phyloP scores from a whole-genome alignment of 352 stramenopile species.

The Phytopythium helicoides region DNA sequence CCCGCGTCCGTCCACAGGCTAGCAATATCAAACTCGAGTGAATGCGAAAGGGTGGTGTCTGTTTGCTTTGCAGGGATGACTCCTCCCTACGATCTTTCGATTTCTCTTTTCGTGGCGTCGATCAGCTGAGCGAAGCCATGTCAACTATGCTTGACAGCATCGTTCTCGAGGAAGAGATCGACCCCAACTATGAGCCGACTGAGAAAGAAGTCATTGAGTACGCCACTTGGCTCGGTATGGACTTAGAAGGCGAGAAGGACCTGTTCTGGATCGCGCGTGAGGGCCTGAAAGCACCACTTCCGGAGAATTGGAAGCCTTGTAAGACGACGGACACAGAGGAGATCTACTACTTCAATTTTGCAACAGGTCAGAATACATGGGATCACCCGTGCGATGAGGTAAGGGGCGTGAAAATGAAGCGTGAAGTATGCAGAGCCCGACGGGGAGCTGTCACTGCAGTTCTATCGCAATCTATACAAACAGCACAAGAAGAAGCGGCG shows the following conservation, averaged over 20 bases:
- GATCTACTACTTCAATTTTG: slow-evolving; percentile 97
- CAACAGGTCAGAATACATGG: slow-evolving; percentile 90
- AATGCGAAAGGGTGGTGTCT: background rate
- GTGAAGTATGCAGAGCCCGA: slow-evolving; percentile 1
- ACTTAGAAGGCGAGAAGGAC: no score
- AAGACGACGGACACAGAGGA: slow-evolving; percentile 94
- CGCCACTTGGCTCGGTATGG: no score
- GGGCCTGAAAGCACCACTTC: slow-evolving; percentile 91
- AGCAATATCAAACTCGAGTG: background rate
- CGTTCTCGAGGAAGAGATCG: no score
- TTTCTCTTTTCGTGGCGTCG: no score
- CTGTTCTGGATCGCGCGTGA: slow-evolving; percentile 95
- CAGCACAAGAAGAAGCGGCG: slow-evolving; percentile 92
- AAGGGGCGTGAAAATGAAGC: background rate
- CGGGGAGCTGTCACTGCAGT: slow-evolving; percentile 39
- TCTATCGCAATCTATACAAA: slow-evolving; percentile 92
- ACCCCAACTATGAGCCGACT: no score
- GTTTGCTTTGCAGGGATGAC: background rate
- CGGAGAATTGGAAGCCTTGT: slow-evolving; percentile 95
- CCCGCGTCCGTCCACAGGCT: slow-evolving; percentile 36
- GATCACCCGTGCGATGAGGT: slow-evolving; percentile 93
- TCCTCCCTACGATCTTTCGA: no score
- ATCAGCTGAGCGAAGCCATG: no score
- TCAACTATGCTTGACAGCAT: no score
- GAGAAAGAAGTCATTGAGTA: no score